Conservation (phyloP, 306 rosid species). For the Cyamopsis tetragonoloba region DNA sequence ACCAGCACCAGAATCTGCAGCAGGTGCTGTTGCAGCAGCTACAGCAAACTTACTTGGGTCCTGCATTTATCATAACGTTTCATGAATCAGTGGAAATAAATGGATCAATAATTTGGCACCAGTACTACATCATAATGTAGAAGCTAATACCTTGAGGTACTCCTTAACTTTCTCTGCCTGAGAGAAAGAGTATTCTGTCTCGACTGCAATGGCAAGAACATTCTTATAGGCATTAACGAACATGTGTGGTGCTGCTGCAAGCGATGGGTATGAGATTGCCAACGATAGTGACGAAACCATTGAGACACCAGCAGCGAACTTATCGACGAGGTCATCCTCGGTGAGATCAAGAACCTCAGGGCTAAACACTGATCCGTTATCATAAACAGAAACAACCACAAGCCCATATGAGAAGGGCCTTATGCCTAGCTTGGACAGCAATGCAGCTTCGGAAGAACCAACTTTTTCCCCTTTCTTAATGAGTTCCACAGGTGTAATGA, state of each 20-base stretch:
- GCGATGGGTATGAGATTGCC: slow-evolving; percentile 76
- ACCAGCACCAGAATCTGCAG: slow-evolving; percentile 18
- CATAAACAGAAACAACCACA: slow-evolving; percentile 63
- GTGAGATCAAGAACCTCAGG: slow-evolving; percentile 90
- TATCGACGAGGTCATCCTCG: slow-evolving; percentile 67
- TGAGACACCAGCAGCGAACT: slow-evolving; percentile 74
- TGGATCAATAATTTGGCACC: fast-evolving
- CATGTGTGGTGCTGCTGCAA: slow-evolving; percentile 91
- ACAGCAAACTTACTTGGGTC: slow-evolving; percentile 59
- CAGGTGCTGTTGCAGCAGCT: slow-evolving; percentile 31
- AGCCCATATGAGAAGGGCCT: slow-evolving; percentile 96
- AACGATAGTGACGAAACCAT: slow-evolving; percentile 68
- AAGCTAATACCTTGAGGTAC: slow-evolving; percentile 51
- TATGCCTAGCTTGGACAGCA: slow-evolving; percentile 87
- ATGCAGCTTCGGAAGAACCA: slow-evolving; percentile 91
- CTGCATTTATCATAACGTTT: slow-evolving; percentile 19
- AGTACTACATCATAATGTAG: background rate
- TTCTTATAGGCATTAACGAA: slow-evolving; percentile 76
- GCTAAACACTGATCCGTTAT: slow-evolving; percentile 73
- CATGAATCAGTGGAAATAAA: background rate
- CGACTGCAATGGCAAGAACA: slow-evolving; percentile 59
- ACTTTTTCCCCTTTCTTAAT: slow-evolving; percentile 95
- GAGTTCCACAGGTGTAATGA: slow-evolving; percentile 92
- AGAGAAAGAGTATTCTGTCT: slow-evolving; percentile 61
- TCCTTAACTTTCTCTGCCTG: slow-evolving; percentile 82